Conservation (phyloP, 1,139 yeast genomes). For the Candida dubliniensis region DNA sequence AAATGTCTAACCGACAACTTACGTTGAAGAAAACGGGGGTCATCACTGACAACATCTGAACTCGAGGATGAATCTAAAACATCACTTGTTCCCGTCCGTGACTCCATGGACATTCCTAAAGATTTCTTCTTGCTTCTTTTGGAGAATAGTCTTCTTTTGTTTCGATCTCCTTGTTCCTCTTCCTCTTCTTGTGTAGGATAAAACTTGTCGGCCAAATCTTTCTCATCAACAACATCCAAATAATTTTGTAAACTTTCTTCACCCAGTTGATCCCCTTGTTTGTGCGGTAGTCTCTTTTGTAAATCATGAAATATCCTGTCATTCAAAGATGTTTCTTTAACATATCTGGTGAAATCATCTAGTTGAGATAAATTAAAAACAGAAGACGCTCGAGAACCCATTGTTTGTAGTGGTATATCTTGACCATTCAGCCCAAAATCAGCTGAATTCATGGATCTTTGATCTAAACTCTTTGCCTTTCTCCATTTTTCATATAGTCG, state of each 20-base stretch:
- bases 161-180: slow-evolving; percentile 9
- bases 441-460: slow-evolving; percentile 10
- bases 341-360: slow-evolving; percentile 38
- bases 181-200: slow-evolving; percentile 23
- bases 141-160: slow-evolving; percentile 1
- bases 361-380: slow-evolving; percentile 36
- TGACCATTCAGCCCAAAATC: slow-evolving; percentile 16
- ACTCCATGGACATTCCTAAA: slow-evolving; percentile 8
- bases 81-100: slow-evolving; percentile 13
- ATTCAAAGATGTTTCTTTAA: slow-evolving; percentile 38
- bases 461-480: slow-evolving; percentile 14
- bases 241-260: too few relatives aligned
- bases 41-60: slow-evolving; percentile 6
- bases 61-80: slow-evolving; percentile 9
- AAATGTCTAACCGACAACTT: slow-evolving; percentile 68
- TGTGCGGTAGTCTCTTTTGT: slow-evolving; percentile 10
- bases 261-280: slow-evolving; percentile 7
- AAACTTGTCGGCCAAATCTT: slow-evolving; percentile 32
- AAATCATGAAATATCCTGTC: slow-evolving; percentile 29
- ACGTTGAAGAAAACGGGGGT: slow-evolving; percentile 38
- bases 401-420: slow-evolving; percentile 29
- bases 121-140: slow-evolving; percentile 12
- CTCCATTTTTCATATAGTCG: slow-evolving; percentile 25
- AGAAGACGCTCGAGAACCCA: slow-evolving; percentile 23
- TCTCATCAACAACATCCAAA: slow-evolving; percentile 26